Base-by-base conservation (phyloP, 2,329 filamentous ascomycete species). In the Pseudocercospora pini-densiflorae region DNA sequence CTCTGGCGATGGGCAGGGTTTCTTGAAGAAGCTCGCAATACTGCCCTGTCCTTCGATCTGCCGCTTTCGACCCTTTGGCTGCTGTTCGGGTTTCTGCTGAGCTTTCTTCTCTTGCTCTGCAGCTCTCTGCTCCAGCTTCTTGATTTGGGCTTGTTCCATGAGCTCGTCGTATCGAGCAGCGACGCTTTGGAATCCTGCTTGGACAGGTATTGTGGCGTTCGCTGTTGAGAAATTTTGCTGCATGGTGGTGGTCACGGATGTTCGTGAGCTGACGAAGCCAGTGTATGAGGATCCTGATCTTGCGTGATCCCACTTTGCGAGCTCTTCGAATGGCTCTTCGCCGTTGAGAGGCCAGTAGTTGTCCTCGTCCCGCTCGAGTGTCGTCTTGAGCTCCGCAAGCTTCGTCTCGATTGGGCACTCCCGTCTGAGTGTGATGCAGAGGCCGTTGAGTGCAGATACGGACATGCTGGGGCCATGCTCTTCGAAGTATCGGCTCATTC, bases 391-490 rank as follows among this genome's bases (percentile, higher is more conserved):
- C 65, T 84, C 82, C 60, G 85, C 84, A 54, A 93, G 84, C 31
- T 81, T 77, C 57, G 84, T 79, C 59, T 86, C 81, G 0, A 83
- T 78, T 9, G 92, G 90, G 40, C 87, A 84, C 0, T 83, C 77
- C 64, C 92, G 86, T 6, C 86, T 80, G 4, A 97, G 81, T 19
- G 97, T 94, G 58, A 85, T 88, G 4, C 91, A 90, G 7, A 95
- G 86, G 31, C 88, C 86, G 45, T 85, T 83, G 10, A 95, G 83
- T 0, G 88, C 83, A 1, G 82, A 81, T 36, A 86, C 83, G 40
- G 89, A 84, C 58, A 97, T 87, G 0, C 87, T 88, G 1, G 94
- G 92, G 0, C 93, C 94, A 71, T 87, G 86, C 27, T 85, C 83
- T 36, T 84, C 84, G 67, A 90, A 85, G 29, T 82, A 80, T 40